Percentiles rank a stretch among this genome's conserved stretches.
These are phyloP conservation scores for Eimeria brunetti DNA, from an alignment of 169 alveolate species.

Conservation along the genomic window DNA sequence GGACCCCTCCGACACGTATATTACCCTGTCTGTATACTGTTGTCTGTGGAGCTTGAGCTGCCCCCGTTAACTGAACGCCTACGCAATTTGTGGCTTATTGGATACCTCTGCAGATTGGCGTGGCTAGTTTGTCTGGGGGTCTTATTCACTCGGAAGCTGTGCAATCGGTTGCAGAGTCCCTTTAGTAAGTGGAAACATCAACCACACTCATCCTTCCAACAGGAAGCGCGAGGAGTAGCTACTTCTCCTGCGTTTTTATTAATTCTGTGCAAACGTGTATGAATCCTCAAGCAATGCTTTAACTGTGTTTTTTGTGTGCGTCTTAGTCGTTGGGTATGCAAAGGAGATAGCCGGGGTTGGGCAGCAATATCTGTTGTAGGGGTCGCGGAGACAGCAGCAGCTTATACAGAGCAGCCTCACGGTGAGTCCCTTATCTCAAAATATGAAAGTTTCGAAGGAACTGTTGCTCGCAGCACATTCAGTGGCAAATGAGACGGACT, in stretches of 20 bases:
- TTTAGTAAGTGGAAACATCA: slow-evolving; percentile 5
- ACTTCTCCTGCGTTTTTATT: background rate
- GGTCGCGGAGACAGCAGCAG: slow-evolving; percentile 57
- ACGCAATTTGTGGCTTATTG: background rate
- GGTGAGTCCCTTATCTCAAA: slow-evolving; percentile 16
- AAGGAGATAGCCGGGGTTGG: slow-evolving; percentile 27
- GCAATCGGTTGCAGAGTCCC: slow-evolving; percentile 30
- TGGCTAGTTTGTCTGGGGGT: slow-evolving; percentile 63
- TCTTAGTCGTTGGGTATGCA: slow-evolving; percentile 12
- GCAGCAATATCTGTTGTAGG: slow-evolving; percentile 65
- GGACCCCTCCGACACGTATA: background rate
- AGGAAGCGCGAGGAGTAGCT: background rate
- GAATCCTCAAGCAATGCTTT: background rate
- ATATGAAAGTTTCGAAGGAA: background rate
- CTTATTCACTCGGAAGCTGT: slow-evolving; percentile 55
- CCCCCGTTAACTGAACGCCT: background rate
- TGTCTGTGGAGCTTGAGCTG: background rate
- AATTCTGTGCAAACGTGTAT: background rate
- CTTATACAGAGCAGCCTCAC: slow-evolving; percentile 54
- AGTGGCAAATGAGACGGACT: background rate
- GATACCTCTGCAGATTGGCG: slow-evolving; percentile 16
- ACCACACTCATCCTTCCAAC: background rate
- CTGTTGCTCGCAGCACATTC: background rate
- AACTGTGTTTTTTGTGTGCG: background rate
- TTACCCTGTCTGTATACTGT: background rate